Base-by-base conservation (phyloP, 768 basidiomycete species). In the Mycena belliarum region DNA sequence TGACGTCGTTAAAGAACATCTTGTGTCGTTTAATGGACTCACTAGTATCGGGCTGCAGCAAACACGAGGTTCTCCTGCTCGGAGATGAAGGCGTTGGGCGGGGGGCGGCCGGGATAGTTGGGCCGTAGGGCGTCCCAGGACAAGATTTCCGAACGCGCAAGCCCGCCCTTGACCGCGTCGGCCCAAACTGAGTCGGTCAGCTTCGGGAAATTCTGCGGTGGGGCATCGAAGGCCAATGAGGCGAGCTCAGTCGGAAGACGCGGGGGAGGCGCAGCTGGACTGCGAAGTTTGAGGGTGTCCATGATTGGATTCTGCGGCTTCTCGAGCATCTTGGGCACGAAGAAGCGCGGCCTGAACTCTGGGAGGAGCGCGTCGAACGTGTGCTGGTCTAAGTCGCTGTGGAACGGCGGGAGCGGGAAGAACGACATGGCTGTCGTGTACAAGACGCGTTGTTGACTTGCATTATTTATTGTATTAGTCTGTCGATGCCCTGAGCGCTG, bases 271-370 rank as follows among this genome's bases (percentile, higher is more conserved):
- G 38, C 45, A 33, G 52, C 33, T 11, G 59, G 52, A 7, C 16
- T 28, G 23, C n/a, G 50, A 7, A 72, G 60, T 29, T 76, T 77
- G 23, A 89, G 59, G 18, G 77, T 72, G 41, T 88, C 84, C 69
- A 91, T 74, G 60, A 91, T 89, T 2, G 89, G 90, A 68, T 93
- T 86, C 66, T 91, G 90, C 3, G 90, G 89, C 61, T 81, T 83
- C 57, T 91, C 81, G n/a, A 77, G 72, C 43, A 93, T 71, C n/a
- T 63, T 70, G 11, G 88, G 86, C n/a, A 90, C 75, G 53, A 80
- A 84, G 69, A 91, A 91, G 15, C 59, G 69, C 0, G 81, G 75
- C 16, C 69, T 61, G 42, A 84, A 68, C 7, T 73, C 71, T 10
- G 79, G 70, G 21, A 84, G 70, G 21, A 66, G 66, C 26, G 72